Evolutionary conservation across 345 rosid species (phyloP).

Genomic region (Moricandia arvensis): DNA sequence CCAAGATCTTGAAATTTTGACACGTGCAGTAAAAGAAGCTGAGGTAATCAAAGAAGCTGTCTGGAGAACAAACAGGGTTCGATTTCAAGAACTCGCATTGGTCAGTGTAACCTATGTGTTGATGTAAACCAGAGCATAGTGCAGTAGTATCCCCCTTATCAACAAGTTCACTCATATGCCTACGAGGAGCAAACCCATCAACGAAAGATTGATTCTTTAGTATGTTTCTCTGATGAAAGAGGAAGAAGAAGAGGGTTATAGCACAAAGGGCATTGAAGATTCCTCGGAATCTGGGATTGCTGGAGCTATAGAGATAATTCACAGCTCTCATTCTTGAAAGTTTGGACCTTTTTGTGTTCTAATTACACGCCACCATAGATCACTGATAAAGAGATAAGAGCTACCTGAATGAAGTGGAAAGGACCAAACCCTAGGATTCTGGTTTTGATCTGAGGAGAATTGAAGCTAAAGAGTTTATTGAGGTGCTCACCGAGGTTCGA

Average conservation of each 20-base stretch:
- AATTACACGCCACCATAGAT: conserved; percentile 10
- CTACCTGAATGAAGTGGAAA: neutral
- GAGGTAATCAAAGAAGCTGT: conserved; percentile 84
- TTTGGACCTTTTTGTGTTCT: neutral
- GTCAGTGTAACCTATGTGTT: conserved; percentile 48
- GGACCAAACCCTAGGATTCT: conserved; percentile 1
- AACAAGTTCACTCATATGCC: conserved; percentile 31
- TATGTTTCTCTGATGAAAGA: conserved; percentile 32
- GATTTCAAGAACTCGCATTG: conserved; percentile 64
- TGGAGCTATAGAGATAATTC: conserved; percentile 32
- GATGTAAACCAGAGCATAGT: conserved; percentile 47
- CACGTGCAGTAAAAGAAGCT: conserved; percentile 68
- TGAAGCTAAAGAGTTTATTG: neutral
- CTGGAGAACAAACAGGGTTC: conserved; percentile 52
- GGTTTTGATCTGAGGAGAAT: conserved; percentile 1
- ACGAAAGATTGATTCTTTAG: conserved; percentile 33
- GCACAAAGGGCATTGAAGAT: conserved; percentile 46
- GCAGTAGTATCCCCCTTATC: conserved; percentile 24
- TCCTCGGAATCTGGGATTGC: conserved; percentile 42
- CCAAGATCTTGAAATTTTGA: conserved; percentile 47
- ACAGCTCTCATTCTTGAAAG: conserved; percentile 34
- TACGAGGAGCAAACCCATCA: conserved; percentile 32
- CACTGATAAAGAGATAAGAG: neutral
- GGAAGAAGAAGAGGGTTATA: conserved; percentile 35
- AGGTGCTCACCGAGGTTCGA: conserved; percentile 10